Evolutionary conservation across 805 yeast genomes (phyloP).

Genomic region (Barnettozyma pratensis): DNA sequence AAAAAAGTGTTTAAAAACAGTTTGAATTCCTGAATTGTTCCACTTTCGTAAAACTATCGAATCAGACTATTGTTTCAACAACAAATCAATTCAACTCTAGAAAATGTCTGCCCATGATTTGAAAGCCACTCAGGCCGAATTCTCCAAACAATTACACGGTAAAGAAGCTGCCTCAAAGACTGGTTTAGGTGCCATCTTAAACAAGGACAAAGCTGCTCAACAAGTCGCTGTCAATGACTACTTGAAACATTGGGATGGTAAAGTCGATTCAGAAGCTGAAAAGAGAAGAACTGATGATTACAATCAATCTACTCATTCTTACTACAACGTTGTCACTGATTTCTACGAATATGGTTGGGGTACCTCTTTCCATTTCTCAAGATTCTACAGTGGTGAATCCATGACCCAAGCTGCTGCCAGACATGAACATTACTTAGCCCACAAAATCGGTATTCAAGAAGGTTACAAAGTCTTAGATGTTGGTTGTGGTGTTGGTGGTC

Average conservation of each 20-base stretch:
- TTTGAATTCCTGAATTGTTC: background rate
- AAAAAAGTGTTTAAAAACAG: background rate
- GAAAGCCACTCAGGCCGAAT: constrained; percentile 43
- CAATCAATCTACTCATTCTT: constrained; percentile 87
- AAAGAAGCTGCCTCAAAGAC: constrained; percentile 53
- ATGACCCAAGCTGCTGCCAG: constrained; percentile 93
- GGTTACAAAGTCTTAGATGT: constrained; percentile 91
- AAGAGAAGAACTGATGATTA: constrained; percentile 73
- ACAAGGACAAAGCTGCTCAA: constrained; percentile 76
- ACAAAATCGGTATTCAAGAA: constrained; percentile 72
- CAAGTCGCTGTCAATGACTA: constrained; percentile 82
- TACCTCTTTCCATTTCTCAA: constrained; percentile 92
- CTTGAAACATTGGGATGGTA: constrained; percentile 97
- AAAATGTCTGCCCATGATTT: constrained; percentile 22
- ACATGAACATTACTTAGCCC: constrained; percentile 94
- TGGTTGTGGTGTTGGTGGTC: constrained; percentile 99
- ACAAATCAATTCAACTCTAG: background rate
- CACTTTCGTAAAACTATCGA: background rate
- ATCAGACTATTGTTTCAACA: background rate
- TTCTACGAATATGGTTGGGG: constrained; percentile 99
- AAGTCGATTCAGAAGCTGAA: constrained; percentile 69
- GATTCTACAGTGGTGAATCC: constrained; percentile 90
- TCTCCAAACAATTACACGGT: constrained; percentile 87
- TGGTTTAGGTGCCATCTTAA: constrained; percentile 72
- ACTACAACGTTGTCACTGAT: constrained; percentile 95